Conservation (phyloP, 345 rosid species). For the Sonneratia caseolaris region DNA sequence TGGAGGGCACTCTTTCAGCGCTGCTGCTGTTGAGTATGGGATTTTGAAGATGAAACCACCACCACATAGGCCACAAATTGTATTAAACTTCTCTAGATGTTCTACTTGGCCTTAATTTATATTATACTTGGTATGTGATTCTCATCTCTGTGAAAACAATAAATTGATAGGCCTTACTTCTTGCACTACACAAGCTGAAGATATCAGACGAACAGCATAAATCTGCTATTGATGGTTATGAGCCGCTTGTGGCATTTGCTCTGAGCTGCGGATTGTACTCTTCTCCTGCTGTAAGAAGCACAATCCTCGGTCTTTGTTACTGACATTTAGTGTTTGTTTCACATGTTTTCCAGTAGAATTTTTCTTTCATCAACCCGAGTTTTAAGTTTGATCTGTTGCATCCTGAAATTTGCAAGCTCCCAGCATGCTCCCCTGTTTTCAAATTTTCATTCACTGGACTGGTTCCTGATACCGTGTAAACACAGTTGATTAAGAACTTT, state of each 20-base stretch:
- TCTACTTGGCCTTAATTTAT: background rate
- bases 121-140: background rate
- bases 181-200: slow-evolving; percentile 74
- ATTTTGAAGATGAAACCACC: slow-evolving; percentile 88
- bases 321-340: background rate
- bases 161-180: slow-evolving; percentile 59
- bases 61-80: slow-evolving; percentile 84
- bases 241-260: slow-evolving; percentile 72
- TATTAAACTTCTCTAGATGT: slow-evolving; percentile 17
- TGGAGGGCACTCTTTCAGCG: slow-evolving; percentile 83
- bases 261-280: slow-evolving; percentile 88
- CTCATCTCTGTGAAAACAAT: slow-evolving; percentile 4
- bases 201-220: slow-evolving; percentile 62
- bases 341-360: background rate
- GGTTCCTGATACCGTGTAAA: background rate
- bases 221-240: slow-evolving; percentile 42
- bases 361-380: background rate
- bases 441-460: background rate
- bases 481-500: background rate
- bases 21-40: slow-evolving; percentile 63
- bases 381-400: background rate
- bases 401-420: background rate
- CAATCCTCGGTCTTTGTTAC: background rate
- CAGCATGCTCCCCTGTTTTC: no score
- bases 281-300: slow-evolving; percentile 65